A percentile compares a stretch with the other conserved stretches of the same genome.
Conservation (phyloP, 805 yeast species). For the Candida dajiaensis region DNA sequence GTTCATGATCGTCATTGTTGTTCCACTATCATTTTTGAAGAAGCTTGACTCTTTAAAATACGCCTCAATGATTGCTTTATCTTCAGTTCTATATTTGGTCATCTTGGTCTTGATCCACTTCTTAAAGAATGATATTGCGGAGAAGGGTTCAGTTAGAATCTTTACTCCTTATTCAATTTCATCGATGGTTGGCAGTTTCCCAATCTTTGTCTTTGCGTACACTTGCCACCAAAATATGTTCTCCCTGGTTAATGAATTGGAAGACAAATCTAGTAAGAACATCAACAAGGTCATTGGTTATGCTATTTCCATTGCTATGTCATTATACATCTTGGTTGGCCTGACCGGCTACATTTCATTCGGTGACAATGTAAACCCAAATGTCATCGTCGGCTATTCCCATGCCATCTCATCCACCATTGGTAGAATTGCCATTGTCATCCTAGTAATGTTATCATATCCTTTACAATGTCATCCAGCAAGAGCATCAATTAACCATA, state of each 20-base stretch:
- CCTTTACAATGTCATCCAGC: slow-evolving; percentile 92
- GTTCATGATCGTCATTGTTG: slow-evolving; percentile 40
- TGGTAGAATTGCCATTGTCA: slow-evolving; percentile 75
- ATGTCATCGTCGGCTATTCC: slow-evolving; percentile 75
- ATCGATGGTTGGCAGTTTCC: slow-evolving; percentile 64
- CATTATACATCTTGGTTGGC: slow-evolving; percentile 68
- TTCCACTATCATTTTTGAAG: slow-evolving; percentile 61
- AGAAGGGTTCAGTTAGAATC: slow-evolving; percentile 44
- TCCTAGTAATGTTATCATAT: slow-evolving; percentile 76
- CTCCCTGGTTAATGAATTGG: slow-evolving; percentile 77
- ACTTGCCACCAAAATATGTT: slow-evolving; percentile 97
- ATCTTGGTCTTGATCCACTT: slow-evolving; percentile 71
- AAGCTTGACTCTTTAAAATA: slow-evolving; percentile 78
- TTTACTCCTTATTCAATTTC: slow-evolving; percentile 41
- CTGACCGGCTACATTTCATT: slow-evolving; percentile 79
- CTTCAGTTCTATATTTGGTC: slow-evolving; percentile 74
- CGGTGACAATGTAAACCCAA: slow-evolving; percentile 75
- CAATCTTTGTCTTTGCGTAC: slow-evolving; percentile 90
- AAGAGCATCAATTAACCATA: slow-evolving; percentile 72
- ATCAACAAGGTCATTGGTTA: slow-evolving; percentile 41
- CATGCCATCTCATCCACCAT: slow-evolving; percentile 58
- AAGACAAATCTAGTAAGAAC: slow-evolving; percentile 42
- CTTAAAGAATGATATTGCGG: slow-evolving; percentile 47
- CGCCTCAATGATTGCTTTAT: slow-evolving; percentile 77
- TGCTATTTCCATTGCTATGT: slow-evolving; percentile 56